These are phyloP conservation scores for Dendryphion nanum DNA, from an alignment of 2,329 filamentous ascomycete species.

Conservation along the genomic window DNA sequence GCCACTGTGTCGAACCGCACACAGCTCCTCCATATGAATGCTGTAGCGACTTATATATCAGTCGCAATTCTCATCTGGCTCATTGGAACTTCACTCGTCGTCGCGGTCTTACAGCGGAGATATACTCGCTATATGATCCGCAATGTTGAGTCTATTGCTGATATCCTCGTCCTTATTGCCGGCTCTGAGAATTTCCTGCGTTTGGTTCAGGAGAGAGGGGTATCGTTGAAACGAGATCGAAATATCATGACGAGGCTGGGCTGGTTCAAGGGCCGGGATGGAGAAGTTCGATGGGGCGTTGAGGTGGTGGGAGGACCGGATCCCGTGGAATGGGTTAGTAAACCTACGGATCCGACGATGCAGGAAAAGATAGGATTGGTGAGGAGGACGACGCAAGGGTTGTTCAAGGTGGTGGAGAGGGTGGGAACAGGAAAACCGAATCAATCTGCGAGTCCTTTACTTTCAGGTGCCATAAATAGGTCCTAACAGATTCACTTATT, in stretches of 20 bases:
- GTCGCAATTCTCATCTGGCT: conserved; percentile 20
- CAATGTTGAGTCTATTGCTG: conserved; percentile 22
- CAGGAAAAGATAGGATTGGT: not conserved
- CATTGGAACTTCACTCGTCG: conserved; percentile 11
- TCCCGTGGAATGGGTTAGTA: conserved; percentile 2
- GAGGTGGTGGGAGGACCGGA: conserved; percentile 6
- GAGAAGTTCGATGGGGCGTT: conserved; percentile 12
- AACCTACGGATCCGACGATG: not conserved
- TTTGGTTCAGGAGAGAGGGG: conserved; percentile 14
- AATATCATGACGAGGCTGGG: conserved; percentile 6
- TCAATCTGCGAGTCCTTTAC: not conserved
- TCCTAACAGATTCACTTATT: too few relatives aligned
- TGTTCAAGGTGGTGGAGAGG: not conserved
- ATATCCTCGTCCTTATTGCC: conserved; percentile 20
- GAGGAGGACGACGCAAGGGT: not conserved
- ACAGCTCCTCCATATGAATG: conserved; percentile 18
- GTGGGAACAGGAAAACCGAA: not conserved
- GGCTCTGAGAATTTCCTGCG: conserved; percentile 21
- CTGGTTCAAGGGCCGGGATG: conserved; percentile 12
- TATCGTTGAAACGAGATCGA: conserved; percentile 1
- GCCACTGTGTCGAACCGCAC: conserved; percentile 13
- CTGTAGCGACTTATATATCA: conserved; percentile 16
- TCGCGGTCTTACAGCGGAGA: conserved; percentile 14
- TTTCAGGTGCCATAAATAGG: too few relatives aligned
- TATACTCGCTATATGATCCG: conserved; percentile 15